phyloP scores from a whole-genome alignment of 768 basidiomycete species.

The Mycena belliarum region DNA sequence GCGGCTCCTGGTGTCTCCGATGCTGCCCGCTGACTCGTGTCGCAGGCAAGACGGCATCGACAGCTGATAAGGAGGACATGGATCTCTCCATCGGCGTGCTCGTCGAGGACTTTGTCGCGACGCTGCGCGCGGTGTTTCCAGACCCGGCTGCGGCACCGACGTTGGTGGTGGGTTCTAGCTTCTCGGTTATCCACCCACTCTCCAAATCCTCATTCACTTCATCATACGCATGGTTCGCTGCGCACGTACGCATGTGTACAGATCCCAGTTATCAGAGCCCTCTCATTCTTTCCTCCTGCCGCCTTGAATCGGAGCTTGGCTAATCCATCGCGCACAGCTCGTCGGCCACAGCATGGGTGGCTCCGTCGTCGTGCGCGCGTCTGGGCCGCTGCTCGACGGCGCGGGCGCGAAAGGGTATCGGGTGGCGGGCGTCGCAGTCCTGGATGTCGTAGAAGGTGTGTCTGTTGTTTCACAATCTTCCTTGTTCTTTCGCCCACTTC shows the following conservation, averaged over 20 bases:
- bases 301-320: neutral
- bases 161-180: conserved; percentile 72
- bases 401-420: conserved; percentile 68
- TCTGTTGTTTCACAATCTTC: no score
- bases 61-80: conserved; percentile 38
- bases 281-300: no score
- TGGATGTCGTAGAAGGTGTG: conserved; percentile 89
- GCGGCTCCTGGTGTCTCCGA: neutral
- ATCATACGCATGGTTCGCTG: no score
- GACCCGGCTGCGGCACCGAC: conserved; percentile 64
- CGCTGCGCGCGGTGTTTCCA: conserved; percentile 72
- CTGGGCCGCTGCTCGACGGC: conserved; percentile 69
- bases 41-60: conserved; percentile 72
- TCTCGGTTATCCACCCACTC: no score
- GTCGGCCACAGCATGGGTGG: conserved; percentile 98
- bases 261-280: no score
- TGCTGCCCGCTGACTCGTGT: conserved; percentile 23
- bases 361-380: conserved; percentile 76
- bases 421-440: conserved; percentile 74
- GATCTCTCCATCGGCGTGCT: conserved; percentile 77
- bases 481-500: neutral
- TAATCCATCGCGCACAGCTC: conserved; percentile 45
- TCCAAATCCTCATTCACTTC: no score
- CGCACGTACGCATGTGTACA: no score
- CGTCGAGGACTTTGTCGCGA: conserved; percentile 68